Percentiles rank a stretch among this genome's conserved stretches.
Evolutionary conservation across 2,329 filamentous ascomycete species (phyloP).

Genomic region (Pseudogymnoascus verrucosus): DNA sequence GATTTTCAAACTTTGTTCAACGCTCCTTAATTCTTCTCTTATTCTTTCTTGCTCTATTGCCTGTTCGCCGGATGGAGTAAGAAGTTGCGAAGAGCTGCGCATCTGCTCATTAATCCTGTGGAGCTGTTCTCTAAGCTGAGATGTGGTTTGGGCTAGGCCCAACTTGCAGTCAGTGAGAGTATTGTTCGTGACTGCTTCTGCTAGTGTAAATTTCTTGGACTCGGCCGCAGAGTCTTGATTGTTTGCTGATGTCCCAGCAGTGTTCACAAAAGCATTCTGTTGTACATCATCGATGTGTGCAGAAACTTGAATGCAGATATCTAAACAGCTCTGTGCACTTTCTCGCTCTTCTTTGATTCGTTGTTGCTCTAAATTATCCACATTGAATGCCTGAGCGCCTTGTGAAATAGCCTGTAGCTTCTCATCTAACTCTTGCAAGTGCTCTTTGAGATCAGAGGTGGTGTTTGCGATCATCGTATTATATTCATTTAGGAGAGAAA

Average conservation of each 20-base stretch:
- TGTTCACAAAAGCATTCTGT: slow-evolving; percentile 12
- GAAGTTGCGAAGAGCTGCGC: slow-evolving; percentile 10
- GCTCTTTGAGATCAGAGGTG: slow-evolving; percentile 27
- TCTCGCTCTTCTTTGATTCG: slow-evolving; percentile 25
- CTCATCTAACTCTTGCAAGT: slow-evolving; percentile 22
- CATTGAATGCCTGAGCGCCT: slow-evolving; percentile 9
- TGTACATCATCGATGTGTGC: slow-evolving; percentile 23
- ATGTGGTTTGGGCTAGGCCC: slow-evolving; percentile 19
- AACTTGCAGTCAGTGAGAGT: slow-evolving; percentile 18
- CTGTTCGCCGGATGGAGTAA: slow-evolving; percentile 14
- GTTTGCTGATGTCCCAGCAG: slow-evolving; percentile 11
- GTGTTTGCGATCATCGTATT: slow-evolving; percentile 27
- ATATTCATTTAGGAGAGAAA: slow-evolving; percentile 21
- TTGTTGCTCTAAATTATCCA: slow-evolving; percentile 14
- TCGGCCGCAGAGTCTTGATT: slow-evolving; percentile 10
- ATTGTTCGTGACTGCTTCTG: slow-evolving; percentile 15
- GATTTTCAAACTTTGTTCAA: slow-evolving; percentile 24
- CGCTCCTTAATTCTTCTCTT: slow-evolving; percentile 25
- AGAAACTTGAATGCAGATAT: slow-evolving; percentile 25
- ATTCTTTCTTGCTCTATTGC: slow-evolving; percentile 16
- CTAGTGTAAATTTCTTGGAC: slow-evolving; percentile 13
- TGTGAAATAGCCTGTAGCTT: slow-evolving; percentile 17
- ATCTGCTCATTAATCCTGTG: slow-evolving; percentile 20
- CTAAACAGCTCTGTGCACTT: slow-evolving; percentile 26
- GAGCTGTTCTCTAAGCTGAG: slow-evolving; percentile 20